Conservation (phyloP, 495 filamentous ascomycete species). For the Talaromyces proteolyticus region DNA sequence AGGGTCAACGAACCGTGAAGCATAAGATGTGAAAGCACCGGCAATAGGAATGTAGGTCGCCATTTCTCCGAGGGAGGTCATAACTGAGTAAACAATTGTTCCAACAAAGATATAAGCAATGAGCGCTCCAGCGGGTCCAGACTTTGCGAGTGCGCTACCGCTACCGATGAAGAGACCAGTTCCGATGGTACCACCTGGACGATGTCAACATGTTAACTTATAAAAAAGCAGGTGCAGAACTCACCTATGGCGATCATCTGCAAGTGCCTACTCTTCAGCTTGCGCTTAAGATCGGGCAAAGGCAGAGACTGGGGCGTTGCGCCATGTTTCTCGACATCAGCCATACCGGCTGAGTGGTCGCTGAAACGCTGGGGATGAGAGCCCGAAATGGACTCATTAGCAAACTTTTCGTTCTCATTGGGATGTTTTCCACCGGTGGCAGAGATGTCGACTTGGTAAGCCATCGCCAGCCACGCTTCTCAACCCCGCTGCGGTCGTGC, state of each 20-base stretch:
- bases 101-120: slow-evolving; percentile 66
- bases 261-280: slow-evolving; percentile 63
- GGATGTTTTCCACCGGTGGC: too few relatives aligned
- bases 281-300: slow-evolving; percentile 46
- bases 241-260: slow-evolving; percentile 70
- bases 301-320: slow-evolving; percentile 32
- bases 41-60: slow-evolving; percentile 72
- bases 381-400: too few relatives aligned
- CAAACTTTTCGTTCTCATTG: too few relatives aligned
- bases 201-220: slow-evolving; percentile 9
- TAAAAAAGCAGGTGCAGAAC: slow-evolving; percentile 39
- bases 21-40: slow-evolving; percentile 71
- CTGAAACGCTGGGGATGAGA: slow-evolving; percentile 2
- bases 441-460: too few relatives aligned
- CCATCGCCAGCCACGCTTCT: too few relatives aligned
- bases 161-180: slow-evolving; percentile 73
- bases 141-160: slow-evolving; percentile 53
- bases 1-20: slow-evolving; percentile 64
- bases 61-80: slow-evolving; percentile 60
- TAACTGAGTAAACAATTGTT: slow-evolving; percentile 48
- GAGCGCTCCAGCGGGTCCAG: slow-evolving; percentile 64
- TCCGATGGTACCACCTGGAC: slow-evolving; percentile 61
- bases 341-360: slow-evolving; percentile 10
- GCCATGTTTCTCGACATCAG: slow-evolving; percentile 37
- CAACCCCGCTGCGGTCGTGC: too few relatives aligned